Percentiles rank a stretch among this genome's conserved stretches.
Evolutionary conservation across 495 filamentous ascomycete genomes (phyloP).

Genomic region (Pseudoneurospora amorphoporcata): DNA sequence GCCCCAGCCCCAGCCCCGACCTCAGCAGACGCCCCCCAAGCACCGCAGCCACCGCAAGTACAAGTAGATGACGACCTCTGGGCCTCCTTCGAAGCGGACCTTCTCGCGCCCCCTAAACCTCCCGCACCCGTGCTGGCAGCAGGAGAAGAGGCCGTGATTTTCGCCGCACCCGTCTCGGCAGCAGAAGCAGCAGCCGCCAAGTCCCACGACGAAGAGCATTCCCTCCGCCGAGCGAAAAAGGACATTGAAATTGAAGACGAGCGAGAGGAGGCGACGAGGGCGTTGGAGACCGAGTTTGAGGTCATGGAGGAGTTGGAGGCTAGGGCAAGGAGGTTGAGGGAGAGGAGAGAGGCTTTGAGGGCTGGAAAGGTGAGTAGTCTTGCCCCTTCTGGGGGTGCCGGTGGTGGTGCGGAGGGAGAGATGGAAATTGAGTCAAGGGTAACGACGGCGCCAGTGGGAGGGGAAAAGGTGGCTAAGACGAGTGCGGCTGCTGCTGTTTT

Average conservation of each 20-base stretch:
- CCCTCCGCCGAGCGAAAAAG: constrained; percentile 50
- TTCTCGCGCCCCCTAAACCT: constrained; percentile 35
- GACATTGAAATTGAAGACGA: constrained; percentile 54
- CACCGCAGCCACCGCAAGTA: not conserved
- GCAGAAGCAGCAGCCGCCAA: constrained; percentile 59
- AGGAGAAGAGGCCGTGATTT: constrained; percentile 48
- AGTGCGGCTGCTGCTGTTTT: not conserved
- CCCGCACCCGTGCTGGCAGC: constrained; percentile 9
- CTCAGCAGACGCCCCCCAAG: constrained; percentile 2
- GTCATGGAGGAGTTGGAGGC: constrained; percentile 88
- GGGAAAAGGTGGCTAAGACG: constrained; percentile 10
- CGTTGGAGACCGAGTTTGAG: constrained; percentile 81
- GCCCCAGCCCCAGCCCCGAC: not conserved
- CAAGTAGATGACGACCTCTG: constrained; percentile 72
- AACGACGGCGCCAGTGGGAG: constrained; percentile 3
- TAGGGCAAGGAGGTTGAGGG: constrained; percentile 64
- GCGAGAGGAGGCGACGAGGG: constrained; percentile 72
- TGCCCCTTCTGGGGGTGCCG: too few relatives aligned
- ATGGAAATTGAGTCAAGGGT: not conserved
- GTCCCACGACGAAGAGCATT: constrained; percentile 47
- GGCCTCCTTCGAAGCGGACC: constrained; percentile 84
- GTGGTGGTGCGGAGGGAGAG: constrained; percentile 15
- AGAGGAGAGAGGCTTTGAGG: constrained; percentile 46
- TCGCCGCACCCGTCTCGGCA: constrained; percentile 56
- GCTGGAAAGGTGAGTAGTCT: constrained; percentile 29